Percentiles rank a stretch among this genome's conserved stretches.
Conservation (phyloP, 495 filamentous ascomycete genomes). For the Penicillium pancosmium region DNA sequence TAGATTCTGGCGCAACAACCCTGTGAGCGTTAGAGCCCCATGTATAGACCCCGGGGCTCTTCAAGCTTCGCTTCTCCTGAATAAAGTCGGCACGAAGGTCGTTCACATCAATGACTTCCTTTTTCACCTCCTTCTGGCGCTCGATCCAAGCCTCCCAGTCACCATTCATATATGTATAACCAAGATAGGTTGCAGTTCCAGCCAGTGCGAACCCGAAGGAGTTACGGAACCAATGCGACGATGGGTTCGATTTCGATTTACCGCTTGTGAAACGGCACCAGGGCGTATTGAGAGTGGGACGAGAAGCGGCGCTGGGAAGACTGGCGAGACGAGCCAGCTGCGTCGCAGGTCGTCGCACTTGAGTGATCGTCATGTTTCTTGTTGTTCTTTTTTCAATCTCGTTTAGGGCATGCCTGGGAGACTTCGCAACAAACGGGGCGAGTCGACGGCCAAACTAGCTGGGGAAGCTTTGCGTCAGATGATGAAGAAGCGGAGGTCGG, state of each 20-base stretch:
- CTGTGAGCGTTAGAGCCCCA: slow-evolving; percentile 90
- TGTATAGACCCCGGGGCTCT: slow-evolving; percentile 85
- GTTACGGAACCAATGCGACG: slow-evolving; percentile 39
- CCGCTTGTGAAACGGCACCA: slow-evolving; percentile 39
- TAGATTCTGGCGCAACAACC: slow-evolving; percentile 82
- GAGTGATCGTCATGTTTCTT: slow-evolving; percentile 35
- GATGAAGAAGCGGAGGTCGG: slow-evolving; percentile 31
- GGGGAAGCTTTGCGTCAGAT: slow-evolving; percentile 38
- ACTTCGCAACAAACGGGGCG: background rate
- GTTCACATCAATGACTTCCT: slow-evolving; percentile 41
- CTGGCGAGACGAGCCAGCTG: slow-evolving; percentile 24
- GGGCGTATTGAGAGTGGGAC: slow-evolving; percentile 26
- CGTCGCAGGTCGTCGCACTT: slow-evolving; percentile 30
- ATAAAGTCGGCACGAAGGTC: slow-evolving; percentile 75
- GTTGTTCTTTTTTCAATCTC: background rate
- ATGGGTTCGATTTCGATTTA: slow-evolving; percentile 19
- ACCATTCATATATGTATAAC: slow-evolving; percentile 38
- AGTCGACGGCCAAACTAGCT: slow-evolving; percentile 7
- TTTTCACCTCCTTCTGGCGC: slow-evolving; percentile 18
- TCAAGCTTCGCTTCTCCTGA: slow-evolving; percentile 85
- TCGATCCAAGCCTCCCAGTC: slow-evolving; percentile 25
- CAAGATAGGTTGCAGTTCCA: slow-evolving; percentile 38
- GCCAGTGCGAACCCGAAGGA: slow-evolving; percentile 40
- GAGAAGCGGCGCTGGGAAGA: slow-evolving; percentile 18
- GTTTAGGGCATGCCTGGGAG: slow-evolving; percentile 7